These are phyloP conservation scores for Stentor coeruleus DNA, from an alignment of 73 alveolate species.

Conservation along the genomic window DNA sequence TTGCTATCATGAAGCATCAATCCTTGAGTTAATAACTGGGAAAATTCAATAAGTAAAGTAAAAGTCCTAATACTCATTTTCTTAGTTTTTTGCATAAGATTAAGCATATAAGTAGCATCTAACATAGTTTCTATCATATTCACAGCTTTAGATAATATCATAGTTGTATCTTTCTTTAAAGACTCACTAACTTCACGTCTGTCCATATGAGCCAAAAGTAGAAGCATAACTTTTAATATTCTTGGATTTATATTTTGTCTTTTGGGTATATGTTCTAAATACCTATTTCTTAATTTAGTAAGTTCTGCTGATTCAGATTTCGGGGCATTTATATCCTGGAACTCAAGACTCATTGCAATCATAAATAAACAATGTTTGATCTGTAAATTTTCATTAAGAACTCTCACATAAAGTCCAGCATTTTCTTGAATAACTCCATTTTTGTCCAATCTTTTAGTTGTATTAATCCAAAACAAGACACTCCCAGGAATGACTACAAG, in stretches of 20 bases:
- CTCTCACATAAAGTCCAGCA: constrained; percentile 23
- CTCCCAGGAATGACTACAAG: constrained; percentile 58
- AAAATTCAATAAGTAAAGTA: constrained; percentile 42
- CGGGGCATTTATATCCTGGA: neutral
- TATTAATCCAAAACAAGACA: constrained; percentile 56
- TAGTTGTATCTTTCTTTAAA: neutral
- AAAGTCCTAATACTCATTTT: constrained; percentile 21
- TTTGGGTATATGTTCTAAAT: neutral
- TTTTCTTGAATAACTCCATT: constrained; percentile 62
- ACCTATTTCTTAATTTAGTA: neutral
- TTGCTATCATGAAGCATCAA: constrained; percentile 49
- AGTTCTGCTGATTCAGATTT: constrained; percentile 6
- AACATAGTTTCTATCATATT: constrained; percentile 10
- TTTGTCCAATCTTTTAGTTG: constrained; percentile 38
- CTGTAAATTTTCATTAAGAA: constrained; percentile 19
- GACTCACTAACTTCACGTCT: neutral
- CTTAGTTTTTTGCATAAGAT: neutral
- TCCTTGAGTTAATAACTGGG: constrained; percentile 65
- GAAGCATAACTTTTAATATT: neutral
- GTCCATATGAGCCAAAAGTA: constrained; percentile 14
- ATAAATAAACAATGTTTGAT: constrained; percentile 12
- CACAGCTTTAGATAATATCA: neutral
- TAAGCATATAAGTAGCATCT: neutral
- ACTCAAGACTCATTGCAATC: constrained; percentile 15
- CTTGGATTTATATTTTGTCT: neutral